Conservation (phyloP, 192 early-diverging fungal species). For the Coemansia furcata region DNA sequence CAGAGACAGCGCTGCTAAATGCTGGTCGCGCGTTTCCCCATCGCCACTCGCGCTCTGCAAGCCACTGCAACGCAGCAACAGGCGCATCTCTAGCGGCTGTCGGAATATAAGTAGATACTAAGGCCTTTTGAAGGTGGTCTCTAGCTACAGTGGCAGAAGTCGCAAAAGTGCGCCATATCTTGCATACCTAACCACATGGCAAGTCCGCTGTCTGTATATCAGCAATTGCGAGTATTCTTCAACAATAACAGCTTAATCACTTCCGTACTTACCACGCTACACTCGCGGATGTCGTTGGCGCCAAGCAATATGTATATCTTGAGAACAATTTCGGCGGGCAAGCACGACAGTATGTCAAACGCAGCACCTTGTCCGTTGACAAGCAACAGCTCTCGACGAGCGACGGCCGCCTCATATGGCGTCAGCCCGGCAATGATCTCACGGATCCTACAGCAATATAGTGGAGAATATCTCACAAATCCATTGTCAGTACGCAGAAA, state of each 20-base stretch:
- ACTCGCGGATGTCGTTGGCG: neutral
- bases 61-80: conserved; percentile 4
- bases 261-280: neutral
- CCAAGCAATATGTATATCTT: conserved; percentile 3
- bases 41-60: conserved; percentile 10
- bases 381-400: conserved; percentile 5
- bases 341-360: conserved; percentile 15
- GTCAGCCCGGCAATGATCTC: conserved; percentile 15
- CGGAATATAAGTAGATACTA: neutral
- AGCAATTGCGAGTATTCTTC: neutral
- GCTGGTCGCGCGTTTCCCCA: conserved; percentile 11
- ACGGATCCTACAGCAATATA: conserved; percentile 8
- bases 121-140: conserved; percentile 1
- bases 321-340: conserved; percentile 9
- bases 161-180: conserved; percentile 18
- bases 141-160: neutral
- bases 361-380: neutral
- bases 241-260: neutral
- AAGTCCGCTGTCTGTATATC: neutral
- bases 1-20: conserved; percentile 5
- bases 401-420: conserved; percentile 14
- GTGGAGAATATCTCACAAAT: neutral
- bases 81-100: neutral
- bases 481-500: neutral
- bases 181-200: conserved; percentile 3